phyloP scores from a whole-genome alignment of 2,329 filamentous ascomycete genomes.

The Penicillium corylophilum region DNA sequence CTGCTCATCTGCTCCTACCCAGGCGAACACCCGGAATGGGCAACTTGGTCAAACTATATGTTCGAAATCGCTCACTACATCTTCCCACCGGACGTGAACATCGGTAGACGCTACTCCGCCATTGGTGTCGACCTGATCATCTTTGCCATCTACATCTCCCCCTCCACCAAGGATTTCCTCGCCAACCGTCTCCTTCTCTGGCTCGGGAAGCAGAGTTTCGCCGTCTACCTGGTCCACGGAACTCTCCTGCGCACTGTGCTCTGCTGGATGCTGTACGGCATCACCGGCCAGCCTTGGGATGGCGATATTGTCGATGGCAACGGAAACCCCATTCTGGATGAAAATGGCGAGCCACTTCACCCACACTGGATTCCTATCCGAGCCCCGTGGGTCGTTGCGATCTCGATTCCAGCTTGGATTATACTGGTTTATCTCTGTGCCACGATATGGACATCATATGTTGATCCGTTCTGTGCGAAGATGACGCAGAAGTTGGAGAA shows the following conservation, averaged over 20 bases:
- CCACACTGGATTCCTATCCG: slow-evolving; percentile 46
- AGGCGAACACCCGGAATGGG: slow-evolving; percentile 52
- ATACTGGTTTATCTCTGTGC: slow-evolving; percentile 49
- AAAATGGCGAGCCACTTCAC: slow-evolving; percentile 39
- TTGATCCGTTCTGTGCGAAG: slow-evolving; percentile 52
- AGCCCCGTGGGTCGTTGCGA: slow-evolving; percentile 39
- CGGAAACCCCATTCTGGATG: slow-evolving; percentile 28
- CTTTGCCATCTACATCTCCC: slow-evolving; percentile 53
- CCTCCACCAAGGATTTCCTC: slow-evolving; percentile 49
- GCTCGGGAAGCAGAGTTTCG: slow-evolving; percentile 56
- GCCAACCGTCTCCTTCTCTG: slow-evolving; percentile 53
- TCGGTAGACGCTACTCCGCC: slow-evolving; percentile 49
- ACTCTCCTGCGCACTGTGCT: slow-evolving; percentile 54
- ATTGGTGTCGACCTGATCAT: slow-evolving; percentile 52
- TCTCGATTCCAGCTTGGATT: slow-evolving; percentile 50
- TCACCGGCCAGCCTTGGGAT: slow-evolving; percentile 47
- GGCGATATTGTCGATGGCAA: slow-evolving; percentile 19
- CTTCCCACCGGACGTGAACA: slow-evolving; percentile 47
- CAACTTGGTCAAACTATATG: slow-evolving; percentile 51
- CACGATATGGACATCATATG: slow-evolving; percentile 53
- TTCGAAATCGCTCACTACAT: slow-evolving; percentile 44
- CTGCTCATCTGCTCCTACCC: slow-evolving; percentile 53
- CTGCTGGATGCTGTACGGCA: slow-evolving; percentile 55
- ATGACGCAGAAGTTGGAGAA: slow-evolving; percentile 51
- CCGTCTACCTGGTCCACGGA: slow-evolving; percentile 56